phyloP scores from a whole-genome alignment of 108 stramenopile species.

The Aureococcus anophagefferens region DNA sequence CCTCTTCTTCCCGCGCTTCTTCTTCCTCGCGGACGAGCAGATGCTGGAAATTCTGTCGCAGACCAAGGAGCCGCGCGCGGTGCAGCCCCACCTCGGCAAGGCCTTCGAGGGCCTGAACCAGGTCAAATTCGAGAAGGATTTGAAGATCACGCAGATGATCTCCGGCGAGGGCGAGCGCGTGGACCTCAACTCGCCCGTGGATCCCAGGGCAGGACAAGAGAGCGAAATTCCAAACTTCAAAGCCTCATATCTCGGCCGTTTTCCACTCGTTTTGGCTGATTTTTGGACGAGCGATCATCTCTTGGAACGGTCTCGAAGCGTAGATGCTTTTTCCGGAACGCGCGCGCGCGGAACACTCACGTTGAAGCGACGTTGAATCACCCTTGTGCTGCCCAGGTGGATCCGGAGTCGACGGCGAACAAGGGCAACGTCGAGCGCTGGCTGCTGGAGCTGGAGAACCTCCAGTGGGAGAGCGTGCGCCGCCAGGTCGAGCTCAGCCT shows the following conservation, averaged over 20 bases:
- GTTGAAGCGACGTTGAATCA: too few species aligned
- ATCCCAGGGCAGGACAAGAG: too few species aligned
- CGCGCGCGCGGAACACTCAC: too few species aligned
- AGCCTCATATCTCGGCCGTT: too few species aligned
- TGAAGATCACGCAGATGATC: slow-evolving; percentile 49
- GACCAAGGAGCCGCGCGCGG: slow-evolving; percentile 55
- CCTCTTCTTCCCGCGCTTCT: slow-evolving; percentile 56
- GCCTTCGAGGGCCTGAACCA: slow-evolving; percentile 55
- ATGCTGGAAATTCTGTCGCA: slow-evolving; percentile 58
- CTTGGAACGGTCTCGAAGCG: too few species aligned
- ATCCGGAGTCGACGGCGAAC: slow-evolving; percentile 47
- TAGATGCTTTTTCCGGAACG: too few species aligned
- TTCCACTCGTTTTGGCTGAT: too few species aligned
- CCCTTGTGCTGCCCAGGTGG: too few species aligned
- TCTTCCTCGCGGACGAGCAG: slow-evolving; percentile 59
- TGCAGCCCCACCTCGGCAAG: slow-evolving; percentile 59
- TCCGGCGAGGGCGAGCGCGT: slow-evolving; percentile 52
- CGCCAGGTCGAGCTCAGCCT: slow-evolving; percentile 36
- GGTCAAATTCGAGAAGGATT: slow-evolving; percentile 41
- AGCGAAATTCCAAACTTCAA: too few species aligned
- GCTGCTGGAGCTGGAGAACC: slow-evolving; percentile 45
- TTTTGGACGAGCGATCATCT: too few species aligned
- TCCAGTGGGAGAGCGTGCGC: slow-evolving; percentile 49
- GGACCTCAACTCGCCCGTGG: slow-evolving; percentile 32
- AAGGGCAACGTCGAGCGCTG: slow-evolving; percentile 59